Evolutionary conservation across 106 monocot species (phyloP), one percentile per base, ranked within the genome.

Genomic region (Dioscorea zingiberensis): DNA sequence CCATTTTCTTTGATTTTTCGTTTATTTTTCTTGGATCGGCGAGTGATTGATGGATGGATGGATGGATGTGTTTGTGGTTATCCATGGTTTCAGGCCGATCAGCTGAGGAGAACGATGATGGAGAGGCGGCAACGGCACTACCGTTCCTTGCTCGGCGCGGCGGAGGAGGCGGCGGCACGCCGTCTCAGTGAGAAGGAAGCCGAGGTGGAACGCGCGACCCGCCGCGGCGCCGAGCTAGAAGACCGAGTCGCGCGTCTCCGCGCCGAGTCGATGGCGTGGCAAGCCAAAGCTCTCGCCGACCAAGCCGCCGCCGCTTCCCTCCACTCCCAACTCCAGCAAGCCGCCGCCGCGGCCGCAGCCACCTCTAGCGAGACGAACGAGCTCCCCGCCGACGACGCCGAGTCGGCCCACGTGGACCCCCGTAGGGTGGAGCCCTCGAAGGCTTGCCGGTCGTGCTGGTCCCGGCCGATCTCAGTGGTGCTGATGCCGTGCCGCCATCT

Each of bases 401-500:
- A 84, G 62, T 98, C 98, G 32, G 83, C 80, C 3, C 59, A 84
- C 77, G 65, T 86, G 27, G 91, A 88, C 60, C 91, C 88, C 44
- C 67, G 67, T 59, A 59, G 87, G 58, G 26, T 27, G 38, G 80
- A 60, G 9, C 44, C 62, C 15, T 25, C 27, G 10, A 23, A 63
- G 27, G 17, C 68, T 3, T 95, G 95, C 70, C 73, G 85, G 51
- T 28, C 64, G 15, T 90, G 90, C 71, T 28, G 80, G 48, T 6
- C 32, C 7, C 48, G 74, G 25, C 60, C 56, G 23, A 85, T 62
- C 23, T 63, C 79, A 16, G 78, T 83, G 19, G 86, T 91, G 13
- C 62, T 86, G 15, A 69, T 91, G 44, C 90, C 90, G 1, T 91
- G 90, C 81, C 74, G 86, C 27, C 90, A 91, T 48, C 70, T 91